Evolutionary conservation across 2,329 filamentous ascomycete species (phyloP).

Genomic region (Blumeria graminis): DNA sequence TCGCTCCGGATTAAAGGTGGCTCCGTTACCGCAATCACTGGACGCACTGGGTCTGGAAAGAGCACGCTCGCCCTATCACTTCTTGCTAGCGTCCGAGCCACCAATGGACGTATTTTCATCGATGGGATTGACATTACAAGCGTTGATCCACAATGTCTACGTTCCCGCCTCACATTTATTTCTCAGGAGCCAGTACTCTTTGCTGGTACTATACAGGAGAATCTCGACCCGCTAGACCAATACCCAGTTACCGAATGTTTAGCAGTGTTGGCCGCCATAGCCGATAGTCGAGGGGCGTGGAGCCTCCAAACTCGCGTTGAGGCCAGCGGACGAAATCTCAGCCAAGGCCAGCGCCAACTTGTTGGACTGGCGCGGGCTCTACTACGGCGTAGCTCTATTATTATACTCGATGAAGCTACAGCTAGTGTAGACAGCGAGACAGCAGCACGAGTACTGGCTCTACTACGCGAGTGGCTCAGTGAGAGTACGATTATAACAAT

Average conservation of each 20-base stretch:
- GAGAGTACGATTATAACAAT: slow-evolving; percentile 39
- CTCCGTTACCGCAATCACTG: slow-evolving; percentile 55
- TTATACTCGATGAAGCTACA: slow-evolving; percentile 43
- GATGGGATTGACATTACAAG: slow-evolving; percentile 35
- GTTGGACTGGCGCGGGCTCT: slow-evolving; percentile 39
- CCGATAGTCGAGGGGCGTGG: slow-evolving; percentile 21
- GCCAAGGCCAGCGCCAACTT: slow-evolving; percentile 39
- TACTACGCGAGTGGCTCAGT: slow-evolving; percentile 29
- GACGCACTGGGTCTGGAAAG: slow-evolving; percentile 63
- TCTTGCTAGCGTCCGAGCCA: slow-evolving; percentile 29
- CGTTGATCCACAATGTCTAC: slow-evolving; percentile 32
- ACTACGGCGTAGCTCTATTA: slow-evolving; percentile 31
- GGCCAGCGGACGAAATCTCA: slow-evolving; percentile 34
- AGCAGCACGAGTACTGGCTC: slow-evolving; percentile 26
- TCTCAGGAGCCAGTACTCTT: slow-evolving; percentile 44
- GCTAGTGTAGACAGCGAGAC: slow-evolving; percentile 40
- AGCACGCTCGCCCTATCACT: slow-evolving; percentile 45
- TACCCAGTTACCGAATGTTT: slow-evolving; percentile 29
- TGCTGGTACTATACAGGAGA: slow-evolving; percentile 33
- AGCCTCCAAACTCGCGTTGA: slow-evolving; percentile 30
- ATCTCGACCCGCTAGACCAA: slow-evolving; percentile 35
- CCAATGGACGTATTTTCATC: slow-evolving; percentile 30
- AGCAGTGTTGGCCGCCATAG: slow-evolving; percentile 28
- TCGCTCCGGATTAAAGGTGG: slow-evolving; percentile 55
- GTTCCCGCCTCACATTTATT: slow-evolving; percentile 38